A percentile compares a stretch with the other conserved stretches of the same genome.
Evolutionary conservation across 1,284 basidiomycete species (phyloP).

Genomic region (Tilletia setariae): DNA sequence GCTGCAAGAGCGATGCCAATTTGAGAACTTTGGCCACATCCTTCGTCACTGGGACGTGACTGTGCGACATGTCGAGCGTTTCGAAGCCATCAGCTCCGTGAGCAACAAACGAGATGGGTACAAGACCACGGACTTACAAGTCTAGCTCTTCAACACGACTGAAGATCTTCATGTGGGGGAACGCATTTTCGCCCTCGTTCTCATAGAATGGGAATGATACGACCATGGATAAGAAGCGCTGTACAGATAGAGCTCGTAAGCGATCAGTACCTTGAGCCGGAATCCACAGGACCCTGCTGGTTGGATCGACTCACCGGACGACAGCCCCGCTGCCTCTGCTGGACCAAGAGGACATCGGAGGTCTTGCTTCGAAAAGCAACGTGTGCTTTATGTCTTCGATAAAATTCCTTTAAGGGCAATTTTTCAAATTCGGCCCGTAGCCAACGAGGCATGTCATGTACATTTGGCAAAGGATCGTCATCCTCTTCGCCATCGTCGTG

Average conservation of each 20-base stretch:
- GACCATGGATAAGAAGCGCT: conserved; percentile 35
- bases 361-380: conserved; percentile 10
- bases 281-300: too few relatives aligned
- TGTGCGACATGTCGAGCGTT: neutral
- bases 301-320: neutral
- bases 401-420: neutral
- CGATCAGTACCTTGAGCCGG: too few relatives aligned
- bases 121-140: conserved; percentile 22
- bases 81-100: neutral
- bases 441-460: neutral
- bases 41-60: conserved; percentile 31
- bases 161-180: conserved; percentile 43
- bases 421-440: conserved; percentile 4
- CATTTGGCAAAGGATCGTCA: conserved; percentile 3
- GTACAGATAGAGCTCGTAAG: neutral
- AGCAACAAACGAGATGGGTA: neutral
- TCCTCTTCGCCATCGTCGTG: neutral
- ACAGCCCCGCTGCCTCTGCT: conserved; percentile 1
- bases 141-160: conserved; percentile 47
- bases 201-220: conserved; percentile 45
- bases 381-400: conserved; percentile 4
- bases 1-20: conserved; percentile 32
- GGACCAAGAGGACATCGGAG: conserved; percentile 1
- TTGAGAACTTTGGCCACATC: conserved; percentile 35
- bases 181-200: conserved; percentile 43